phyloP scores from a whole-genome alignment of 2,329 filamentous ascomycete genomes.

The Exophiala mesophila region DNA sequence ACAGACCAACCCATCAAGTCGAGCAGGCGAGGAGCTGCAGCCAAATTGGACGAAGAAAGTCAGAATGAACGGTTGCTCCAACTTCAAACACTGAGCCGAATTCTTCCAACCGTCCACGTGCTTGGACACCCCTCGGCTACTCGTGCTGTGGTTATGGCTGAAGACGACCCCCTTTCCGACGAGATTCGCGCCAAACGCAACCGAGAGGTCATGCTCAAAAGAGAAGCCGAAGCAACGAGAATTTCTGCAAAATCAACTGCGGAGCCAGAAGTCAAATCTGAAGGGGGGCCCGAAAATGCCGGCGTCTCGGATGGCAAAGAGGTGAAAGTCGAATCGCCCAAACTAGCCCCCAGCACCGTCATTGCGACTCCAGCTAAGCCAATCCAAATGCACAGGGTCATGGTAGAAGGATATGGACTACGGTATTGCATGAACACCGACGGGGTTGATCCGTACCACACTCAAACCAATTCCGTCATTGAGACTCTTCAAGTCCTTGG shows the following conservation, averaged over 20 bases:
- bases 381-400: conserved; percentile 64
- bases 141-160: conserved; percentile 41
- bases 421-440: conserved; percentile 87
- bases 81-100: conserved; percentile 78
- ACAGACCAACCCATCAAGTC: conserved; percentile 52
- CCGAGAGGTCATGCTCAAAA: background rate
- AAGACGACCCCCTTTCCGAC: conserved; percentile 26
- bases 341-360: background rate
- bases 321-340: conserved; percentile 17
- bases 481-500: conserved; percentile 82
- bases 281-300: background rate
- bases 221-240: conserved; percentile 6
- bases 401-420: conserved; percentile 91
- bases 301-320: background rate
- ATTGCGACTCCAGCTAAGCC: conserved; percentile 56
- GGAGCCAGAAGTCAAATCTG: conserved; percentile 18
- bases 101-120: conserved; percentile 76
- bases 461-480: conserved; percentile 80
- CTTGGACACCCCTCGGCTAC: conserved; percentile 82
- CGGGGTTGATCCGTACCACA: conserved; percentile 73
- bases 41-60: conserved; percentile 43
- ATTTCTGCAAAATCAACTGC: conserved; percentile 3
- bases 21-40: conserved; percentile 39
- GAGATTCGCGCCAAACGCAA: conserved; percentile 22
- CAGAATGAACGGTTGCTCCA: conserved; percentile 66